Evolutionary conservation across 495 filamentous ascomycete species (phyloP).

Genomic region (Neurospora pannonica): DNA sequence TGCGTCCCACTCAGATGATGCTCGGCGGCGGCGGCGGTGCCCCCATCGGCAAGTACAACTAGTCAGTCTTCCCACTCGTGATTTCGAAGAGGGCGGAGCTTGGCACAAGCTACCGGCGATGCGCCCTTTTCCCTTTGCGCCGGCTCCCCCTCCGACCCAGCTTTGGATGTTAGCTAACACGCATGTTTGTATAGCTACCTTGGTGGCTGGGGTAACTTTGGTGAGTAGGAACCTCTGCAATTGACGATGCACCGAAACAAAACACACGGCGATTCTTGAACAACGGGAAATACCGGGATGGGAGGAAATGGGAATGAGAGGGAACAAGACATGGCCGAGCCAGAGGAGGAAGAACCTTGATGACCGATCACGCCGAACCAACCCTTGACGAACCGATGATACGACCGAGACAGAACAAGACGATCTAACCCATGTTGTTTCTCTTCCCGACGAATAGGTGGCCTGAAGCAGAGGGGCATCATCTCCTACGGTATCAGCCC

Average conservation of each 20-base stretch:
- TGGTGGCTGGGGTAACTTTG: conserved; percentile 77
- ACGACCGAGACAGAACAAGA: neutral
- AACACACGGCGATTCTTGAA: neutral
- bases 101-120: neutral
- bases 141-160: conserved; percentile 1
- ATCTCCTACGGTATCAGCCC: conserved; percentile 40
- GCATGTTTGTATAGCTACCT: conserved; percentile 54
- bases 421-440: neutral
- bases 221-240: conserved; percentile 43
- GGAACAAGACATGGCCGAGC: neutral
- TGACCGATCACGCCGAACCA: neutral
- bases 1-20: conserved; percentile 48
- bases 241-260: neutral
- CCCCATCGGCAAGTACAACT: conserved; percentile 54
- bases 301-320: neutral
- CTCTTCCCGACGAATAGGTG: conserved; percentile 26
- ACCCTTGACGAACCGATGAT: neutral
- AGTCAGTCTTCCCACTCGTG: conserved; percentile 47
- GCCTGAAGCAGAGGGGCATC: conserved; percentile 47
- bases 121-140: conserved; percentile 4
- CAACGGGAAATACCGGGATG: neutral
- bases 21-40: conserved; percentile 46
- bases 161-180: conserved; percentile 16
- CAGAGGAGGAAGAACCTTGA: neutral
- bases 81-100: conserved; percentile 4